Base-by-base conservation (phyloP, 169 alveolate species). In the Cryptosporidium meleagridis region DNA sequence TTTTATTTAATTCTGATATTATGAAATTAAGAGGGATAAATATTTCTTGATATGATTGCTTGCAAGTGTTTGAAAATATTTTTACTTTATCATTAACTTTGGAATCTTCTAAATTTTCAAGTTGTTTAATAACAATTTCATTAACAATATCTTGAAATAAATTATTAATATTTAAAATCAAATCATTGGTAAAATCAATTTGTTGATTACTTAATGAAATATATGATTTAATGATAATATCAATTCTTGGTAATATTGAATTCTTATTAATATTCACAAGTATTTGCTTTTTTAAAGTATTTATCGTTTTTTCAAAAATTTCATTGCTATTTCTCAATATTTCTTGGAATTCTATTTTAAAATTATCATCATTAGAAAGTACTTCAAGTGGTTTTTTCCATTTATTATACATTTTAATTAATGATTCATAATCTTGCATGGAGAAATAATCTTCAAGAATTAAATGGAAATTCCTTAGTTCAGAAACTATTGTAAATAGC, bases 231-330 rank as follows among this genome's bases (percentile, higher is more conserved):
- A 62, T 80, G 26, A 18, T 65, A 26, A 21, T 14, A 35, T 29
- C 39, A 31, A 59, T 41, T 6, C 33, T 29, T 33, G 51, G 53
- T 9, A 72, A 29, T 51, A 72, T 72, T 14, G 33, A n/a, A 48
- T 80, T 33, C 39, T 41, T 80, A 29, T 65, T 80, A 18, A 41
- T 35, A 41, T 65, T 80, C 4, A 59, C 67, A 44, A 62, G 29
- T 14, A 80, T 16, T 45, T 41, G 75, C 9, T 45, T 41, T 80
- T 80, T 80, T 31, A 80, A 23, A 16, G 31, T 44, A 16, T 23
- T 26, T 23, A 80, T 65, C 29, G 89, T 65, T 80, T 37, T 80
- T 12, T 80, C 75, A 80, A 80, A 80, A 23, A 80, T 62, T 23
- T 65, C 31, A 61, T 33, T 37, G 41, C 70, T 59, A 3, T 37